A percentile compares a stretch with the other conserved stretches of the same genome.
These are phyloP conservation scores for Phialemoniopsis sp. DNA, from an alignment of 2,329 filamentous ascomycete species.

Conservation along the genomic window DNA sequence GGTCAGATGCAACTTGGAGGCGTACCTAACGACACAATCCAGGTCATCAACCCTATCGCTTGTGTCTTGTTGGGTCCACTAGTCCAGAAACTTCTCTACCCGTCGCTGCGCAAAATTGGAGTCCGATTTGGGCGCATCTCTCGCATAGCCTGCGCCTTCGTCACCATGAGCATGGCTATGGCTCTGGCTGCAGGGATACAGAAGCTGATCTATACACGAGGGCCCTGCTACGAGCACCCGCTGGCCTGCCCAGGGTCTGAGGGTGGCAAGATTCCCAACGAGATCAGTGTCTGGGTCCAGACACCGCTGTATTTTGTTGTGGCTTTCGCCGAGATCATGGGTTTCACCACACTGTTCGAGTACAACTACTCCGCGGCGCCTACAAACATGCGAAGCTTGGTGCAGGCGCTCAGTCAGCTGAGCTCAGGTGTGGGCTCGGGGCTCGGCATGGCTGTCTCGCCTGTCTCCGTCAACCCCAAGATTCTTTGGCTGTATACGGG, in stretches of 20 bases:
- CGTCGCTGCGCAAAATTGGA: conserved; percentile 31
- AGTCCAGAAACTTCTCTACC: conserved; percentile 38
- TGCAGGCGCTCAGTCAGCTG: conserved; percentile 19
- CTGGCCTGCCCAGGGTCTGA: conserved; percentile 21
- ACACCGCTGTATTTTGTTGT: conserved; percentile 36
- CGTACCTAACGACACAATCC: conserved; percentile 46
- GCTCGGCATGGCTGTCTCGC: conserved; percentile 13
- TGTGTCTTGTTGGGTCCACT: conserved; percentile 43
- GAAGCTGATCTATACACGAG: conserved; percentile 40
- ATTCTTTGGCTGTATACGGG: conserved; percentile 7
- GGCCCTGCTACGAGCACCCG: conserved; percentile 36
- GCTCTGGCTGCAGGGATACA: conserved; percentile 46
- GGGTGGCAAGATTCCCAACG: conserved; percentile 22
- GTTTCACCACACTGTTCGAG: conserved; percentile 33
- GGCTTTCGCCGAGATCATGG: conserved; percentile 35
- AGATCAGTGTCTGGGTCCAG: conserved; percentile 38
- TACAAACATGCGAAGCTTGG: conserved; percentile 27
- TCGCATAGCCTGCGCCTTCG: conserved; percentile 37
- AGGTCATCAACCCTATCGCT: conserved; percentile 39
- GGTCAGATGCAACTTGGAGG: conserved; percentile 41
- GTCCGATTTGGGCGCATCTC: conserved; percentile 44
- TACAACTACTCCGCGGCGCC: conserved; percentile 37
- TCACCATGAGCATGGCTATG: conserved; percentile 37
- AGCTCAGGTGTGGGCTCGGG: conserved; percentile 11
- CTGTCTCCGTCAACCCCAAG: conserved; percentile 10